Percentiles rank a stretch among this genome's conserved stretches.
Conservation (phyloP, 495 filamentous ascomycete species). For the Darksidea phi region DNA sequence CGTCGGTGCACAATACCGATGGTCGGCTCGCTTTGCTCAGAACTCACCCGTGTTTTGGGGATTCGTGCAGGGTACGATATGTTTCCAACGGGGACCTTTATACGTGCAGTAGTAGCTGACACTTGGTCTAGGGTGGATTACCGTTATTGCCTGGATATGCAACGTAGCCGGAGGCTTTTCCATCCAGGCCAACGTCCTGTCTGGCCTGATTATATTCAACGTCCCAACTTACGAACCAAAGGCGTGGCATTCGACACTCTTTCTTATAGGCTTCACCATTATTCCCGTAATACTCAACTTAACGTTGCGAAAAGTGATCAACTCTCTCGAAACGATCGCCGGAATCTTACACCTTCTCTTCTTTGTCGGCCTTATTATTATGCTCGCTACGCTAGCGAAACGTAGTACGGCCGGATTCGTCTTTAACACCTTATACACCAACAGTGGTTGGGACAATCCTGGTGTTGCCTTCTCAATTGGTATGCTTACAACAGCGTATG, state of each 20-base stretch:
- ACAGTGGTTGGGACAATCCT: slow-evolving; percentile 17
- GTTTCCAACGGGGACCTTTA: background rate
- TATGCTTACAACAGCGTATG: slow-evolving; percentile 3
- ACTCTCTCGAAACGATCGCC: slow-evolving; percentile 19
- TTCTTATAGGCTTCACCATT: slow-evolving; percentile 23
- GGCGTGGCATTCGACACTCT: slow-evolving; percentile 30
- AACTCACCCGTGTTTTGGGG: slow-evolving; percentile 44
- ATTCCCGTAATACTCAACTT: slow-evolving; percentile 24
- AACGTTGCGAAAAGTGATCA: slow-evolving; percentile 21
- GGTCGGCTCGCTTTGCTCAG: slow-evolving; percentile 35
- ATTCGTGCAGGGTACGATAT: slow-evolving; percentile 20
- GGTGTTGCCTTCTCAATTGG: slow-evolving; percentile 15
- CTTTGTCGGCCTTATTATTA: slow-evolving; percentile 18
- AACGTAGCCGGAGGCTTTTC: slow-evolving; percentile 14
- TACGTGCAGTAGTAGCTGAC: background rate
- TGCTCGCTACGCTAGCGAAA: slow-evolving; percentile 7
- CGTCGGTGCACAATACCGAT: slow-evolving; percentile 14
- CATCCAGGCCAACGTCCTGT: slow-evolving; percentile 24
- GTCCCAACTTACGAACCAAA: slow-evolving; percentile 26
- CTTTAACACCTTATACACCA: slow-evolving; percentile 11
- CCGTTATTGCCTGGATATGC: slow-evolving; percentile 29
- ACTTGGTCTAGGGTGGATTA: slow-evolving; percentile 30
- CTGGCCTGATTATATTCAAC: slow-evolving; percentile 28
- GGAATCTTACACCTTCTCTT: slow-evolving; percentile 19
- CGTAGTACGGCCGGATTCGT: slow-evolving; percentile 17